These are phyloP conservation scores for Trichosanthes cucumerina DNA, from an alignment of 306 rosid species.

Conservation along the genomic window DNA sequence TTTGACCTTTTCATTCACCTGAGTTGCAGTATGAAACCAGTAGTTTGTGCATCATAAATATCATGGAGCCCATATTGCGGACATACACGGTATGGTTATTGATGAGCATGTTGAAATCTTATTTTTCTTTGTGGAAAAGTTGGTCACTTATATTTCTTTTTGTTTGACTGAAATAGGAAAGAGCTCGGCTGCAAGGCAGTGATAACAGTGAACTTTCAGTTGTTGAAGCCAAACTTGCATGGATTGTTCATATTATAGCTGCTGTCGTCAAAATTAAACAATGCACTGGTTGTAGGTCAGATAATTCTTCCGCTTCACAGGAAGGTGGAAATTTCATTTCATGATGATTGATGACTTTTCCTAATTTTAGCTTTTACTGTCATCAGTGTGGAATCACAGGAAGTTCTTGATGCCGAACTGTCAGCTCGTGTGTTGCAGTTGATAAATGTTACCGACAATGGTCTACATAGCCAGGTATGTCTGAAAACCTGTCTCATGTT, in stretches of 20 bases:
- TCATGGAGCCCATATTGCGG: slow-evolving; percentile 85
- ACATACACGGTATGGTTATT: slow-evolving; percentile 65
- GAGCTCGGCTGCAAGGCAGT: slow-evolving; percentile 68
- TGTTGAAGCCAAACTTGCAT: slow-evolving; percentile 89
- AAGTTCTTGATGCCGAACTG: slow-evolving; percentile 92
- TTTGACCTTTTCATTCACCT: slow-evolving; percentile 9
- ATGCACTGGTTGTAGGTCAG: slow-evolving; percentile 87
- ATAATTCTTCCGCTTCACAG: slow-evolving; percentile 3
- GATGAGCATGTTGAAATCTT: neutral
- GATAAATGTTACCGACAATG: slow-evolving; percentile 84
- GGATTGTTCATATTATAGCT: slow-evolving; percentile 95
- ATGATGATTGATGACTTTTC: neutral
- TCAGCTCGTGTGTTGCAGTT: slow-evolving; percentile 93
- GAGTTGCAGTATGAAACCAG: slow-evolving; percentile 87
- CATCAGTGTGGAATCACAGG: slow-evolving; percentile 78
- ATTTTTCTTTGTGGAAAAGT: neutral
- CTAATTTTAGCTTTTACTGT: neutral
- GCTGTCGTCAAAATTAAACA: slow-evolving; percentile 86
- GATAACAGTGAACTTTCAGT: slow-evolving; percentile 67
- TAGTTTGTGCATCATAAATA: slow-evolving; percentile 77
- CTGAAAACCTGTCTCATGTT: neutral
- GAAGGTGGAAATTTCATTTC: neutral
- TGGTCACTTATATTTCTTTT: slow-evolving; percentile 20
- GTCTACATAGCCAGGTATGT: slow-evolving; percentile 86
- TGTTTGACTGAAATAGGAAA: slow-evolving; percentile 50